Percentiles rank a stretch among this genome's conserved stretches.
phyloP scores from a whole-genome alignment of 2,329 filamentous ascomycete genomes.

The Aotearoamyces nothofagi region DNA sequence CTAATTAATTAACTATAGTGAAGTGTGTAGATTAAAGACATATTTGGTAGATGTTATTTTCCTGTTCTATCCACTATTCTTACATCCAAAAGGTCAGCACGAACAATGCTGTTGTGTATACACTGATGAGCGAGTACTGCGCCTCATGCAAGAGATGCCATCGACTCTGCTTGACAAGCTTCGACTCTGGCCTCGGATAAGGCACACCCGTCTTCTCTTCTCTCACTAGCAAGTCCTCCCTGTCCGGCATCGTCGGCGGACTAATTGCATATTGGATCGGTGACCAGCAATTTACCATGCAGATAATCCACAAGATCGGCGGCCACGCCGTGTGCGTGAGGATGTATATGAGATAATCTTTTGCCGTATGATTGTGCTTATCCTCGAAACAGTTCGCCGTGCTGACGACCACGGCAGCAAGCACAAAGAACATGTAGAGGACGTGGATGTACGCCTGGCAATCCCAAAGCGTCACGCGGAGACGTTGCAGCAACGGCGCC shows the following conservation, averaged over 20 bases:
- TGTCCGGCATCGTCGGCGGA: conserved; percentile 40
- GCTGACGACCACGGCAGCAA: conserved; percentile 33
- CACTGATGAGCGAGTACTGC: conserved; percentile 34
- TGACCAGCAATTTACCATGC: conserved; percentile 21
- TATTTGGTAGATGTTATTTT: too few relatives aligned
- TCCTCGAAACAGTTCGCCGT: too few relatives aligned
- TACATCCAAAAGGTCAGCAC: conserved; percentile 19
- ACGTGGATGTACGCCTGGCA: conserved; percentile 39
- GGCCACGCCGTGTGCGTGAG: conserved; percentile 48
- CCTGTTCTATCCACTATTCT: too few relatives aligned
- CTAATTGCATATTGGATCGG: conserved; percentile 45
- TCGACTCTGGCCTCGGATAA: conserved; percentile 35
- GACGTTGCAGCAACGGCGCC: conserved; percentile 34
- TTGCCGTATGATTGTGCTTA: conserved; percentile 26
- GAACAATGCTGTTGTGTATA: conserved; percentile 34
- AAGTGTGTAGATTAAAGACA: too few relatives aligned
- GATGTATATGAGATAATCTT: conserved; percentile 24
- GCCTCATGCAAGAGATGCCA: conserved; percentile 40
- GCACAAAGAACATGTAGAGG: conserved; percentile 23
- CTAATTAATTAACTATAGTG: too few relatives aligned
- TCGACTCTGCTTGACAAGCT: too few relatives aligned
- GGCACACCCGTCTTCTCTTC: conserved; percentile 36
- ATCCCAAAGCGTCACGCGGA: conserved; percentile 38
- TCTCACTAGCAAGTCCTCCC: conserved; percentile 41
- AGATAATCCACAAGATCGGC: conserved; percentile 32